phyloP scores from a whole-genome alignment of 192 early-diverging fungal genomes.

The Chytriomyces hyalinus region DNA sequence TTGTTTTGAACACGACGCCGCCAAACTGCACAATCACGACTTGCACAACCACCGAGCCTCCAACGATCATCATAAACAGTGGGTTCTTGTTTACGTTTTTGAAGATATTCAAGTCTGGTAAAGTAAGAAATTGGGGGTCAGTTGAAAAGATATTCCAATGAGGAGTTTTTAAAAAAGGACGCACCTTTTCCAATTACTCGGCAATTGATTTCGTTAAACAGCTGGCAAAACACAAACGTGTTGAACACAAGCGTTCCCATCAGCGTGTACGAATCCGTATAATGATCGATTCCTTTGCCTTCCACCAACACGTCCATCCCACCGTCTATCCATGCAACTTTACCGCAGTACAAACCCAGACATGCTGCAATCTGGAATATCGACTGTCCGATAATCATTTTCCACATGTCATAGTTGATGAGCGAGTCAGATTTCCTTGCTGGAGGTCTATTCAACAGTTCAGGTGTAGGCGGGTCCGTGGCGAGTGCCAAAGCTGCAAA shows the following conservation, averaged over 20 bases:
- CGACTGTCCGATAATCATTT: slow-evolving; percentile 89
- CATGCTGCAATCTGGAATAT: slow-evolving; percentile 86
- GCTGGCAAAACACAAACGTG: slow-evolving; percentile 90
- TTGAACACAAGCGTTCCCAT: slow-evolving; percentile 86
- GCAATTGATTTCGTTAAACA: slow-evolving; percentile 96
- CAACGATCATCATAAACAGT: slow-evolving; percentile 81
- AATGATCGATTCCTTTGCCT: slow-evolving; percentile 11
- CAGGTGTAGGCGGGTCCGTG: slow-evolving; percentile 88
- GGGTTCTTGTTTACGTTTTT: slow-evolving; percentile 74
- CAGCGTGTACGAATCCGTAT: slow-evolving; percentile 15
- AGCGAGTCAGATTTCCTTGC: slow-evolving; percentile 74
- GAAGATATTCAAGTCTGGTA: slow-evolving; percentile 83
- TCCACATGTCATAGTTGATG: slow-evolving; percentile 89
- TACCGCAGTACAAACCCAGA: slow-evolving; percentile 51
- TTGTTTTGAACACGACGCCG: slow-evolving; percentile 81
- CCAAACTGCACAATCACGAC: slow-evolving; percentile 90
- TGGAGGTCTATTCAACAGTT: slow-evolving; percentile 81
- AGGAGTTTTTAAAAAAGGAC: slow-evolving; percentile 33
- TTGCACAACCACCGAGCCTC: slow-evolving; percentile 78
- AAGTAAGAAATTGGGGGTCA: background rate
- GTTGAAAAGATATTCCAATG: background rate
- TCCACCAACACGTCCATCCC: slow-evolving; percentile 20
- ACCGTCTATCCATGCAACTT: background rate
- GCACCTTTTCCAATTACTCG: slow-evolving; percentile 75
- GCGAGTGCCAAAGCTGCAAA: slow-evolving; percentile 96